Percentiles rank a stretch among this genome's conserved stretches.
Evolutionary conservation across 2,329 filamentous ascomycete species (phyloP).

Genomic region (Beauveria varroae): DNA sequence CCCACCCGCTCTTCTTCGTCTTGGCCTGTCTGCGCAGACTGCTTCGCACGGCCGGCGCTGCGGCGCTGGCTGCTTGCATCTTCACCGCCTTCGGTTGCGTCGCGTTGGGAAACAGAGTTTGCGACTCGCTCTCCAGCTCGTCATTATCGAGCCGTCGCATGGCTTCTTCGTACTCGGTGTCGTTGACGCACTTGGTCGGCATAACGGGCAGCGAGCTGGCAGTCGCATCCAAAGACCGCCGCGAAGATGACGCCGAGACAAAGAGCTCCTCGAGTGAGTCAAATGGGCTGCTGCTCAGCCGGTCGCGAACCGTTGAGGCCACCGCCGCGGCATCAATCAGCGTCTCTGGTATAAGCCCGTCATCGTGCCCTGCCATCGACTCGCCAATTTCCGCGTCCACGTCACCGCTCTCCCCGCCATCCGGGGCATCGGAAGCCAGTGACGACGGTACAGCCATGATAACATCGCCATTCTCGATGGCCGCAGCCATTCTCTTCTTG

Average conservation of each 20-base stretch:
- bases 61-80: background rate
- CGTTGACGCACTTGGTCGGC: constrained; percentile 19
- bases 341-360: constrained; percentile 18
- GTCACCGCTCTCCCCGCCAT: constrained; percentile 23
- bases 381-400: constrained; percentile 20
- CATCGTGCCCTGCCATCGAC: background rate
- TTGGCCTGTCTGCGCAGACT: constrained; percentile 6
- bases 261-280: constrained; percentile 32
- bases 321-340: constrained; percentile 10
- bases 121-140: constrained; percentile 19
- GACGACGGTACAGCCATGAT: background rate
- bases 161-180: constrained; percentile 35
- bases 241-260: constrained; percentile 31
- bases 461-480: background rate
- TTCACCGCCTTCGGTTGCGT: constrained; percentile 21
- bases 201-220: constrained; percentile 20
- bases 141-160: constrained; percentile 34
- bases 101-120: constrained; percentile 25
- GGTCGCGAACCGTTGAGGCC: background rate
- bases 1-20: constrained; percentile 14
- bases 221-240: constrained; percentile 18
- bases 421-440: constrained; percentile 13
- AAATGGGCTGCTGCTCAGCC: constrained; percentile 25
- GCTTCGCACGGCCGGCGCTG: constrained; percentile 15
- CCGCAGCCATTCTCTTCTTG: background rate